Conservation (phyloP, 371 early-diverging fungal species). For the Sporodiniella umbellata region DNA sequence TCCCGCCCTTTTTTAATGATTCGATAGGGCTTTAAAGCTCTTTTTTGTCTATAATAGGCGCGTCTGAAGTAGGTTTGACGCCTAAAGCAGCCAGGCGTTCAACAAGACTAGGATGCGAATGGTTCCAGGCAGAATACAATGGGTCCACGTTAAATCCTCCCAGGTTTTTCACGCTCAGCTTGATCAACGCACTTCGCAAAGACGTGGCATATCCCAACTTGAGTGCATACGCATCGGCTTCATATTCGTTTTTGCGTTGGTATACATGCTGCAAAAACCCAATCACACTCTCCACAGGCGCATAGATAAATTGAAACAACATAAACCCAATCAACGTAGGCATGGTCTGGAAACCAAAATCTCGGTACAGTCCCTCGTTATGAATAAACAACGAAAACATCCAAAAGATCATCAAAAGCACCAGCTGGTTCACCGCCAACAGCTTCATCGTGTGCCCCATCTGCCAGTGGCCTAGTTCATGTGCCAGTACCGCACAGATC, state of each 20-base stretch:
- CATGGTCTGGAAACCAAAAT: conserved; percentile 80
- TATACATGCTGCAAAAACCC: conserved; percentile 78
- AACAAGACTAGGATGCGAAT: conserved; percentile 92
- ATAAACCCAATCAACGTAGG: conserved; percentile 88
- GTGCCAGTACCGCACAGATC: conserved; percentile 91
- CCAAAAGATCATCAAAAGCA: conserved; percentile 81
- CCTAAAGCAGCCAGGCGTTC: conserved; percentile 84
- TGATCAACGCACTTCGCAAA: conserved; percentile 82
- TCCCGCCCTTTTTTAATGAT: background rate
- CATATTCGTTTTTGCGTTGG: conserved; percentile 89
- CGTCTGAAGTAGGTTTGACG: conserved; percentile 37
- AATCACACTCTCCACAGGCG: conserved; percentile 77
- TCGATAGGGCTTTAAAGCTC: conserved; percentile 8
- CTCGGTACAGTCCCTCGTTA: conserved; percentile 67
- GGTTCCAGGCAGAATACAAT: conserved; percentile 90
- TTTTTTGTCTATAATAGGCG: conserved; percentile 30
- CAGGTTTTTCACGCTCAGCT: conserved; percentile 90
- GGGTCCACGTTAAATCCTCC: conserved; percentile 87
- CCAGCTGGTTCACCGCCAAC: conserved; percentile 70
- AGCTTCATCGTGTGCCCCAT: conserved; percentile 81
- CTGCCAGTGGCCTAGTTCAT: conserved; percentile 98
- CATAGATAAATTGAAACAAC: conserved; percentile 78
- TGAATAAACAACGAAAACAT: conserved; percentile 77
- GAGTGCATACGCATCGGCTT: conserved; percentile 94
- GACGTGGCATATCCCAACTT: conserved; percentile 81